Evolutionary conservation across 352 stramenopile species (phyloP).

Genomic region (Phytophthora pisi): DNA sequence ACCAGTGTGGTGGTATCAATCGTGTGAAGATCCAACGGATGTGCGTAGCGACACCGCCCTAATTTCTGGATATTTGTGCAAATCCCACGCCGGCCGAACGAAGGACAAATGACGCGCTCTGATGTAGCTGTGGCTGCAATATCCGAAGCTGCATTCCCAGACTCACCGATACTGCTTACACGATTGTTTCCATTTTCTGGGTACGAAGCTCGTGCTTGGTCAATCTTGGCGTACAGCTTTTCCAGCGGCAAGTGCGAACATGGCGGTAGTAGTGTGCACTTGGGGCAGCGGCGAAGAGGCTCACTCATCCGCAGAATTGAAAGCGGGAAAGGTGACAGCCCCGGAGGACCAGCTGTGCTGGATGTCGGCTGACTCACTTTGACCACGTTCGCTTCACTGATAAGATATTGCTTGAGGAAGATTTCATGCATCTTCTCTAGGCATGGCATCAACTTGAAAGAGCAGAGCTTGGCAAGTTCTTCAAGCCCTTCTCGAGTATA

Average conservation of each 20-base stretch:
- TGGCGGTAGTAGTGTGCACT: conserved; percentile 71
- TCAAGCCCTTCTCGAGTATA: conserved; percentile 66
- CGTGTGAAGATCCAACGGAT: conserved; percentile 52
- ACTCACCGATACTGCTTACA: not conserved
- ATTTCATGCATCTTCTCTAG: conserved; percentile 52
- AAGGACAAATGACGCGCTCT: conserved; percentile 44
- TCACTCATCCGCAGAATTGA: conserved; percentile 65
- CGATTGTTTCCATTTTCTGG: conserved; percentile 26
- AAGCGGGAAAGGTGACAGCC: conserved; percentile 48
- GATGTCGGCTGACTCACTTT: conserved; percentile 27
- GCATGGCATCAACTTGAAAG: conserved; percentile 46
- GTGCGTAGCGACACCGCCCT: conserved; percentile 64
- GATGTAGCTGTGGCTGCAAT: not conserved
- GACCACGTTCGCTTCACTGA: conserved; percentile 60
- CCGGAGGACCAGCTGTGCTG: not conserved
- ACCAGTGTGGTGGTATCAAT: conserved; percentile 56
- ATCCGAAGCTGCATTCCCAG: not conserved
- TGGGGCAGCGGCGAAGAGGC: conserved; percentile 60
- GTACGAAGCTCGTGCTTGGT: conserved; percentile 55
- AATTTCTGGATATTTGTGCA: conserved; percentile 68
- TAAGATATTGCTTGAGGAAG: conserved; percentile 57
- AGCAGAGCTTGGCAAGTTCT: conserved; percentile 38
- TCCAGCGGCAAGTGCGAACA: conserved; percentile 61
- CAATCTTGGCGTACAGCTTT: conserved; percentile 51
- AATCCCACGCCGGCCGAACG: conserved; percentile 53